Conservation (phyloP, 1,284 basidiomycete species). For the Austroboletus rostrupii region DNA sequence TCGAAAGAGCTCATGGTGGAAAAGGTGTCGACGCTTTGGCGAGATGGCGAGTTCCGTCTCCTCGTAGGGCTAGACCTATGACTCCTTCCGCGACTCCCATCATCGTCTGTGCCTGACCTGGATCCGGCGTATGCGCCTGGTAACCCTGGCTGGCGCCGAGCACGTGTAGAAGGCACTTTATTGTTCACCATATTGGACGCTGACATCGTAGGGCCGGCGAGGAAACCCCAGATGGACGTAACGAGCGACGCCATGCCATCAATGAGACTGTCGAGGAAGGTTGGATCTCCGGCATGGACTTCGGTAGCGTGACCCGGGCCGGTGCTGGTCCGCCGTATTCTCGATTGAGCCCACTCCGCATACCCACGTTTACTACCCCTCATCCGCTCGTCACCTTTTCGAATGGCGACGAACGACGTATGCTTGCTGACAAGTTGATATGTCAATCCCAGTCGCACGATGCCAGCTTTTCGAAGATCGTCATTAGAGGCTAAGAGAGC, state of each 20-base stretch:
- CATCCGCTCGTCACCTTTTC: slow-evolving; percentile 22
- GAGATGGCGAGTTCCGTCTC: slow-evolving; percentile 15
- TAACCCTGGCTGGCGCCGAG: slow-evolving; percentile 5
- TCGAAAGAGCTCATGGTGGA: slow-evolving; percentile 50
- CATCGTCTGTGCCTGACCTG: slow-evolving; percentile 2
- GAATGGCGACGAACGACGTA: slow-evolving; percentile 57
- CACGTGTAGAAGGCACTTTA: background rate
- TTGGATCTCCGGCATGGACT: background rate
- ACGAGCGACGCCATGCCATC: slow-evolving; percentile 15
- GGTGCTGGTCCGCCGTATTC: slow-evolving; percentile 3
- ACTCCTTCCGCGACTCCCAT: slow-evolving; percentile 1
- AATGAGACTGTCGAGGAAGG: slow-evolving; percentile 20
- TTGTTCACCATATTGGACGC: background rate
- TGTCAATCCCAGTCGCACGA: slow-evolving; percentile 44
- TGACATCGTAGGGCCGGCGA: background rate
- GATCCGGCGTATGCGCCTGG: slow-evolving; percentile 14
- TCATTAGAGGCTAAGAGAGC: slow-evolving; percentile 27
- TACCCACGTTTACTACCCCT: slow-evolving; percentile 4
- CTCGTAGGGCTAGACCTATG: background rate
- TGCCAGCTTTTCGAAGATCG: slow-evolving; percentile 39
- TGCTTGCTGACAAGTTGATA: slow-evolving; percentile 50
- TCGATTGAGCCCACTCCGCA: slow-evolving; percentile 17
- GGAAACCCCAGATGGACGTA: slow-evolving; percentile 13
- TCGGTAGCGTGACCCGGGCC: background rate
- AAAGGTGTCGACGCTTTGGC: slow-evolving; percentile 34